Base-by-base conservation (phyloP, 1,284 basidiomycete species). In the Cystobasidium pallidum region DNA sequence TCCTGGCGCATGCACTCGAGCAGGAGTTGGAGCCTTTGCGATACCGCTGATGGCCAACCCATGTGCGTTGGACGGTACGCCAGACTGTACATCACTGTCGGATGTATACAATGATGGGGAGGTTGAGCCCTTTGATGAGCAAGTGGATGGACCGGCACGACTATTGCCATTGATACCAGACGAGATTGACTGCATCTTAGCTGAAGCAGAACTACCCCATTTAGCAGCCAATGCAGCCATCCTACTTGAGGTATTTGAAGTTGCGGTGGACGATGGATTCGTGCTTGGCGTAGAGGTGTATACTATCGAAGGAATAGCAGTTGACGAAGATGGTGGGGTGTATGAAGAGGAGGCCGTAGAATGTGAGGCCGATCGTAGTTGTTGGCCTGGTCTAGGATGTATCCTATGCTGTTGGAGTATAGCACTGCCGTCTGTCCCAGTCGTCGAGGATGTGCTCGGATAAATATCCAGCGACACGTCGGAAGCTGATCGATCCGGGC, bases 171-270 rank as follows among this genome's bases (percentile, higher is more conserved):
- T 51, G 4, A 26, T 6, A 51, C 6, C 7, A 51, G 49, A 24
- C 7, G 49, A 34, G 30, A 57, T 57, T 3, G 54, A 57, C n/a
- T 43, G 41, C 24, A 41, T 17, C 21, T 61, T 41, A 1, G 24
- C 24, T 8, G 58, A 41, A 26, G 58, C 36, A 36, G 58, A 61
- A 61, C 4, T 61, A 61, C 58, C 58, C 41, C 36, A 41, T 61
- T 30, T 61, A 13, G 58, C 58, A 43, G 58, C 58, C 6, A 61
- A 45, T 45, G 58, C 58, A 26, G 58, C 58, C 58, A 61, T 61
- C 34, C 28, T 61, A 11, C 21, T 61, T 21, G 39, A 36, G 4
- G 30, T 34, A 61, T 15, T 41, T 11, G 36, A 8, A 43, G 39
- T 28, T 26, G 36, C 10, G 15, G 39, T 61, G 24, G 36, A 4